These are phyloP conservation scores for Taphrina populina DNA, from an alignment of 1,139 yeast species.

Conservation along the genomic window DNA sequence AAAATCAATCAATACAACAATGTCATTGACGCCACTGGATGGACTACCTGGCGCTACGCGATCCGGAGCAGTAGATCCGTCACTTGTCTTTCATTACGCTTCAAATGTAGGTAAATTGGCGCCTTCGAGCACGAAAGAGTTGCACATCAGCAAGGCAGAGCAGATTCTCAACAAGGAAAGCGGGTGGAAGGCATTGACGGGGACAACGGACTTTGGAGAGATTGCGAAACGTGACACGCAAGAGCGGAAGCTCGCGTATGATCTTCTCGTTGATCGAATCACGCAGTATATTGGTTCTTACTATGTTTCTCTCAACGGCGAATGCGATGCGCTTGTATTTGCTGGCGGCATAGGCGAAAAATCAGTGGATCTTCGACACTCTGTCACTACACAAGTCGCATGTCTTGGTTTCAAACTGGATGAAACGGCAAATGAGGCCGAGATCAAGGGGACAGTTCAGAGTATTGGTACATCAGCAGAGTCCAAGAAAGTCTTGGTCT, in stretches of 20 bases:
- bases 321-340: slow-evolving; percentile 39
- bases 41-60: slow-evolving; percentile 40
- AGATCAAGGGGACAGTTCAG: slow-evolving; percentile 28
- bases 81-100: slow-evolving; percentile 39
- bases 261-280: slow-evolving; percentile 38
- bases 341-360: slow-evolving; percentile 41
- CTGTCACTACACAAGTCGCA: slow-evolving; percentile 6
- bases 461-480: slow-evolving; percentile 34
- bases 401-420: slow-evolving; percentile 25
- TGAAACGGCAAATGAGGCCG: slow-evolving; percentile 26
- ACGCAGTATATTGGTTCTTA: slow-evolving; percentile 38
- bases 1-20: slow-evolving; percentile 38
- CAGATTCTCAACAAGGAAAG: slow-evolving; percentile 38
- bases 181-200: slow-evolving; percentile 39
- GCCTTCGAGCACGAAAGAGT: slow-evolving; percentile 35
- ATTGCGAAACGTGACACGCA: slow-evolving; percentile 36
- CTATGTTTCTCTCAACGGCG: slow-evolving; percentile 38
- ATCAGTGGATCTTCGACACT: slow-evolving; percentile 35
- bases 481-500: slow-evolving; percentile 35
- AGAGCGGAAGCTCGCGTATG: slow-evolving; percentile 38
- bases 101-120: slow-evolving; percentile 39
- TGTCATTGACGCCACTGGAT: slow-evolving; percentile 40
- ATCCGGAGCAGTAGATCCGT: slow-evolving; percentile 39
- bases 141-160: slow-evolving; percentile 39
- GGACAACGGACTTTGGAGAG: slow-evolving; percentile 40